Base-by-base conservation (phyloP, 139 green algal genomes). In the Raphidocelis subcapitata region DNA sequence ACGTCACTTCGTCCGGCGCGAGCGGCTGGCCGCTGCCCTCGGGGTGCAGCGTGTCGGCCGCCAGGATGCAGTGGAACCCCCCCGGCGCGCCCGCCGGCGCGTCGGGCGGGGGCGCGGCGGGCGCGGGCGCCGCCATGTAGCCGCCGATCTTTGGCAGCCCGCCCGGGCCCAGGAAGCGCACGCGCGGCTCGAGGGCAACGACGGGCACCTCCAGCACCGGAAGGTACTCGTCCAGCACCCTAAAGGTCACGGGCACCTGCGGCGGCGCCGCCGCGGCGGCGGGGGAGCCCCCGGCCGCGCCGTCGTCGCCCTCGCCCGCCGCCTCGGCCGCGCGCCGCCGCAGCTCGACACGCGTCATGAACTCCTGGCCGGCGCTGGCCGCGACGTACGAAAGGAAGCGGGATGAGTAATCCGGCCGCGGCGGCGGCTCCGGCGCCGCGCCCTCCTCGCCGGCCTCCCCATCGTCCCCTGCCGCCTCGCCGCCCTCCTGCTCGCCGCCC, bases 221-320 rank as follows among this genome's bases (percentile, higher is more conserved):
- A 46, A 83, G 46, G 31, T 76, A 62, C 76, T 91, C 85, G 29
- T 91, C 85, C 76, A 91, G 73, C n/a, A 91, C 80, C n/a, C 69
- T 73, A 70, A 87, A 88, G 0, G 81, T 88, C 24, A 85, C 47
- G 12, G 70, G 70, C n/a, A 32, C 36, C 61, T 36, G 29, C 61
- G 54, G 44, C 5, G 41, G 46, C 41, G 8, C 54, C 59, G 31
- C 57, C 65, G 69, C n/a, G n/a, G n/a, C n/a, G n/a, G n/a, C n/a
- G n/a, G n/a, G n/a, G n/a, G n/a, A n/a, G n/a, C n/a, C 4, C 51
- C 33, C 21, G 36, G 33, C 65, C 24, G 41, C 31, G n/a, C 44
- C 46, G 51, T 44, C 8, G 0, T 8, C 23, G 37, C 14, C 23
- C 8, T 14, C 14, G 10, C 26, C 59, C 1, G 32, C 61, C 29